Evolutionary conservation across 2,329 filamentous ascomycete genomes (phyloP).

Genomic region (Pseudomassariella vexata): DNA sequence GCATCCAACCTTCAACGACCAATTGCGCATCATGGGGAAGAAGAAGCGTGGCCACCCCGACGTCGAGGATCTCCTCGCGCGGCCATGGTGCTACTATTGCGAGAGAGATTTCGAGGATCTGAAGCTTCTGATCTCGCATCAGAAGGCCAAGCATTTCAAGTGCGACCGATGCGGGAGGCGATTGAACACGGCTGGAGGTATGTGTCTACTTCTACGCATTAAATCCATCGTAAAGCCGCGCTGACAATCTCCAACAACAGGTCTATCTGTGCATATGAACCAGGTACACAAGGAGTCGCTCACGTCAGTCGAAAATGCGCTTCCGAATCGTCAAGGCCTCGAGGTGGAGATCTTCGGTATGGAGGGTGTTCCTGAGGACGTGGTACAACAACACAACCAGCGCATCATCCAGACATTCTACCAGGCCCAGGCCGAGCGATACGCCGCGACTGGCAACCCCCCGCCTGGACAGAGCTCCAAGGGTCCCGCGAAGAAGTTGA

Average conservation of each 20-base stretch:
- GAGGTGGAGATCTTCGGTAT: slow-evolving; percentile 98
- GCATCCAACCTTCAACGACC: too few species aligned
- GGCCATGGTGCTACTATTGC: slow-evolving; percentile 98
- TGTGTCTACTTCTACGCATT: slow-evolving; percentile 21
- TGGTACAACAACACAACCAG: slow-evolving; percentile 77
- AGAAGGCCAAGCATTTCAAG: slow-evolving; percentile 99
- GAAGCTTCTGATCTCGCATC: slow-evolving; percentile 93
- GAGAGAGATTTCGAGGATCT: slow-evolving; percentile 97
- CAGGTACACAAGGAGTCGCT: slow-evolving; percentile 97
- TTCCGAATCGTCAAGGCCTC: slow-evolving; percentile 77
- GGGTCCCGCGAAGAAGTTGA: slow-evolving; percentile 63
- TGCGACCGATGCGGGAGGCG: slow-evolving; percentile 85
- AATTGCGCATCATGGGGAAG: slow-evolving; percentile 63
- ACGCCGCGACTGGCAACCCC: slow-evolving; percentile 78
- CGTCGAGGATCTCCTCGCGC: slow-evolving; percentile 78
- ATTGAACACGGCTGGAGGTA: slow-evolving; percentile 91
- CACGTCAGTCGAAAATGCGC: slow-evolving; percentile 82
- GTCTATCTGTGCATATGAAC: slow-evolving; percentile 93
- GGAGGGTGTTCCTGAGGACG: slow-evolving; percentile 89
- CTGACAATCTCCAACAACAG: slow-evolving; percentile 49
- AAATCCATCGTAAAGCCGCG: too few species aligned
- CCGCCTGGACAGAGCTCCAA: slow-evolving; percentile 60
- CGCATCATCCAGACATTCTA: slow-evolving; percentile 82
- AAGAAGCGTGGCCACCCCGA: slow-evolving; percentile 84
- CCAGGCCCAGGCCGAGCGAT: slow-evolving; percentile 75